These are phyloP conservation scores for Endocladia muricata DNA, from an alignment of 31 red algal species.

Conservation along the genomic window DNA sequence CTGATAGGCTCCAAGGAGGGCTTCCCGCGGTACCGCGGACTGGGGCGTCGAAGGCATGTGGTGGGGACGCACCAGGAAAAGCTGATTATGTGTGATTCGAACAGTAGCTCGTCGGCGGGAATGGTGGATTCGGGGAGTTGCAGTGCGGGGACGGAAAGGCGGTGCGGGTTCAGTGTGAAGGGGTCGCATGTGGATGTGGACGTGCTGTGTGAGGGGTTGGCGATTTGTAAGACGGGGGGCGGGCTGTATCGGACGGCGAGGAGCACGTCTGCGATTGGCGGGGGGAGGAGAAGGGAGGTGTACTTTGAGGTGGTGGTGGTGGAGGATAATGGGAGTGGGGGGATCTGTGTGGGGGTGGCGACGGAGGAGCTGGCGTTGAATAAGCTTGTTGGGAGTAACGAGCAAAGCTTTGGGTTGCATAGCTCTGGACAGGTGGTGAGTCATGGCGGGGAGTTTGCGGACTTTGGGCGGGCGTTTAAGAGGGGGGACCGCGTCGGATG, in stretches of 20 bases:
- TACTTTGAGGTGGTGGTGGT: constrained; percentile 29
- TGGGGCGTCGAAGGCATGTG: too few relatives aligned
- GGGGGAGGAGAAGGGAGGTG: background rate
- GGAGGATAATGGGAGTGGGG: constrained; percentile 3
- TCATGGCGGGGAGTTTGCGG: constrained; percentile 11
- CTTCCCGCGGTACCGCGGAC: too few relatives aligned
- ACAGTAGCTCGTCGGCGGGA: background rate
- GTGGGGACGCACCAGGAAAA: background rate
- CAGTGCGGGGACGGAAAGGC: background rate
- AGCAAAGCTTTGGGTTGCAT: constrained; percentile 14
- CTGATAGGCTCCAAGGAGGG: background rate
- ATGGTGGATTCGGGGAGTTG: constrained; percentile 6
- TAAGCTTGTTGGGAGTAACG: constrained; percentile 17
- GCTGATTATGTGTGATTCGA: background rate
- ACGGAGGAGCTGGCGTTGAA: background rate
- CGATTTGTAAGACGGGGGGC: constrained; percentile 7
- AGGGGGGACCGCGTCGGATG: constrained; percentile 19
- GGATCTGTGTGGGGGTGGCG: constrained; percentile 18
- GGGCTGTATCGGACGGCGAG: constrained; percentile 21
- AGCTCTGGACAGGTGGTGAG: constrained; percentile 12
- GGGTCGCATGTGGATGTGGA: constrained; percentile 4
- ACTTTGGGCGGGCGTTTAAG: constrained; percentile 4
- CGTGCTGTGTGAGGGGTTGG: constrained; percentile 18
- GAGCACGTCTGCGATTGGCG: background rate
- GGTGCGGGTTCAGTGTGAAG: constrained; percentile 1